A percentile compares a stretch with the other conserved stretches of the same genome.
Evolutionary conservation across 2,329 filamentous ascomycete species (phyloP).

Genomic region (Mariannaea sp.): DNA sequence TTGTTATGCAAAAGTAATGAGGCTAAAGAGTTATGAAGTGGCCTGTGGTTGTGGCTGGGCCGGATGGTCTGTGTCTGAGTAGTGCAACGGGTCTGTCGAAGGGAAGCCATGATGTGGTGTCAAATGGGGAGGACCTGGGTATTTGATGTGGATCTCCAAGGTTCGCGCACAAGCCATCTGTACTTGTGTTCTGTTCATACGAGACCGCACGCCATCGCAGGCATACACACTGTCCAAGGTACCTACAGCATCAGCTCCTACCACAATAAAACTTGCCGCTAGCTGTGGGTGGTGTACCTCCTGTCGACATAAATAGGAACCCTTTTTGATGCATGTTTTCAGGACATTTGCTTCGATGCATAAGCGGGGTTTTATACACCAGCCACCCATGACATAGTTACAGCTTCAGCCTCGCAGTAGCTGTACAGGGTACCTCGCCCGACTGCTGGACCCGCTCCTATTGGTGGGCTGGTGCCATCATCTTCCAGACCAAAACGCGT

Average conservation of each 20-base stretch:
- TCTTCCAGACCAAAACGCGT: too few species aligned
- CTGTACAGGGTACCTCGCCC: too few species aligned
- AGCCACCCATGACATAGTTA: too few species aligned
- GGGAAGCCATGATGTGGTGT: background rate
- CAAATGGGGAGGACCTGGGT: background rate
- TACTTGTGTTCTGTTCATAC: too few species aligned
- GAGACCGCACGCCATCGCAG: too few species aligned
- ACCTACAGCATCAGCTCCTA: too few species aligned
- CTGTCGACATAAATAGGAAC: background rate
- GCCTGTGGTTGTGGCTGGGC: background rate
- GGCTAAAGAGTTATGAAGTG: background rate
- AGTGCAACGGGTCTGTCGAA: background rate
- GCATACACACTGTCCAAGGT: too few species aligned
- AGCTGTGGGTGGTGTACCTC: background rate
- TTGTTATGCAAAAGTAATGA: background rate
- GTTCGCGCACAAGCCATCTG: conserved; percentile 3
- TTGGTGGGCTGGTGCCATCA: too few species aligned
- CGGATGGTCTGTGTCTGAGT: background rate
- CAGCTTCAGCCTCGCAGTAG: conserved; percentile 5
- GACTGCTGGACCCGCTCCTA: too few species aligned
- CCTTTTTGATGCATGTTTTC: background rate
- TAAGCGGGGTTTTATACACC: background rate
- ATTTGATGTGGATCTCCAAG: conserved; percentile 5
- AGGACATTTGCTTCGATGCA: background rate
- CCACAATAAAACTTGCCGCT: background rate